Percentiles rank a stretch among this genome's conserved stretches.
Evolutionary conservation across 2,329 filamentous ascomycete genomes (phyloP).

Genomic region (Beauveria asiatica): DNA sequence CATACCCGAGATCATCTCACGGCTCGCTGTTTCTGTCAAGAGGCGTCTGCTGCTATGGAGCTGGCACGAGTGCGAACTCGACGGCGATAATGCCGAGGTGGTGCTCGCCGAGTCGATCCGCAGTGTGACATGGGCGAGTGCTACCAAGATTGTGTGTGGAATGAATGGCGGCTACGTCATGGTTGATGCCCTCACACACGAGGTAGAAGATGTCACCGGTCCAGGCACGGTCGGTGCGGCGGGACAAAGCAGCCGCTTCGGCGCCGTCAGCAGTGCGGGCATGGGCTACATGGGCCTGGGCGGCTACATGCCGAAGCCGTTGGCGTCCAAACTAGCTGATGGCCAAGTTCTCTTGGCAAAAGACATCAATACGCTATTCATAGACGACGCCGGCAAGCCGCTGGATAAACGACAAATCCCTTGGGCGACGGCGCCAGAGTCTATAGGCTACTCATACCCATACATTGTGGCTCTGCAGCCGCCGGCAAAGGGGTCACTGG

Average conservation of each 20-base stretch:
- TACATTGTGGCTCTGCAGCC: constrained; percentile 85
- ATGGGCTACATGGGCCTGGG: constrained; percentile 98
- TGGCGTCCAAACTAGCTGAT: constrained; percentile 73
- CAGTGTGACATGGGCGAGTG: constrained; percentile 83
- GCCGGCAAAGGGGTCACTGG: constrained; percentile 72
- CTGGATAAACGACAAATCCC: constrained; percentile 82
- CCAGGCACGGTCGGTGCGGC: constrained; percentile 60
- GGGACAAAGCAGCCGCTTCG: constrained; percentile 64
- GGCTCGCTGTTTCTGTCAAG: constrained; percentile 88
- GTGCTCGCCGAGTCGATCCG: constrained; percentile 75
- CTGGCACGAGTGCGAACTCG: constrained; percentile 91
- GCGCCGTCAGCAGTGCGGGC: constrained; percentile 71
- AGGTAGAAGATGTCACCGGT: constrained; percentile 70
- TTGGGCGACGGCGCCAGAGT: constrained; percentile 81
- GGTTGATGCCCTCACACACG: constrained; percentile 69
- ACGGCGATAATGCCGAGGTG: constrained; percentile 65
- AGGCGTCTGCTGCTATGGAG: constrained; percentile 83
- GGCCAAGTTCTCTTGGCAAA: constrained; percentile 90
- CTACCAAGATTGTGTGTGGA: constrained; percentile 78
- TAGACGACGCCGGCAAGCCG: constrained; percentile 73
- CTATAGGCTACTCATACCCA: constrained; percentile 92
- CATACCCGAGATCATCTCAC: constrained; percentile 86
- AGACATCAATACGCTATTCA: constrained; percentile 91
- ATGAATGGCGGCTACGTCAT: constrained; percentile 88
- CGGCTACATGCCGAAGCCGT: constrained; percentile 81